phyloP scores from a whole-genome alignment of 306 rosid genomes.

The Sicyos edulis region DNA sequence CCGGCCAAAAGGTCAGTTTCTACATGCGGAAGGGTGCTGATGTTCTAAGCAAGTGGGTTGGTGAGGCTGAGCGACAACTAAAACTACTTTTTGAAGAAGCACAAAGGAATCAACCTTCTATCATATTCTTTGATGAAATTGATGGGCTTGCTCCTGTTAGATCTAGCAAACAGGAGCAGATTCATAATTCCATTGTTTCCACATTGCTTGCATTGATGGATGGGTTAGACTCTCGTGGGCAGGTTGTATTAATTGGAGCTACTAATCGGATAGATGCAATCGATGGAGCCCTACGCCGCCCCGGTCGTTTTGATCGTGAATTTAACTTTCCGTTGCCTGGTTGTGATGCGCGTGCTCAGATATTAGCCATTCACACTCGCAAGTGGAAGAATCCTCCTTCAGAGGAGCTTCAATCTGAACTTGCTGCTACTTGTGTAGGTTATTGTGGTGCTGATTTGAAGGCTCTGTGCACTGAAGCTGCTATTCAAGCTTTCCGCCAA shows the following conservation, averaged over 20 bases:
- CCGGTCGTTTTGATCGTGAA: constrained; percentile 97
- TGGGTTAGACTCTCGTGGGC: constrained; percentile 99
- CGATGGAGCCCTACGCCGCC: constrained; percentile 97
- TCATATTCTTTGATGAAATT: constrained; percentile 94
- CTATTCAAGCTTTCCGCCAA: constrained; percentile 90
- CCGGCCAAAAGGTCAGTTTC: constrained; percentile 98
- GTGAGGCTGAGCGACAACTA: constrained; percentile 98
- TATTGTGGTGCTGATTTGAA: constrained; percentile 98
- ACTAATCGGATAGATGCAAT: constrained; percentile 97
- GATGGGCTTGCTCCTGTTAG: constrained; percentile 99
- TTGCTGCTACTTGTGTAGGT: constrained; percentile 97
- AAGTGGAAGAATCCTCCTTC: constrained; percentile 95
- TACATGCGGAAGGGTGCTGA: constrained; percentile 99
- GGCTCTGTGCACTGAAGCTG: constrained; percentile 99
- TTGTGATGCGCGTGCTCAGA: constrained; percentile 91
- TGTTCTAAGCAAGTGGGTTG: constrained; percentile 97
- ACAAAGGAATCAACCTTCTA: constrained; percentile 94
- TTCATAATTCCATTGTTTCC: constrained; percentile 96
- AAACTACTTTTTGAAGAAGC: constrained; percentile 99
- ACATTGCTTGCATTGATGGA: constrained; percentile 99
- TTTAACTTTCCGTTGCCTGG: constrained; percentile 93
- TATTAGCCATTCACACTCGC: constrained; percentile 87
- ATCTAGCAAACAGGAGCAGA: constrained; percentile 98
- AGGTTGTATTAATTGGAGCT: constrained; percentile 96
- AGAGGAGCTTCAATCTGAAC: constrained; percentile 63